phyloP scores from a whole-genome alignment of 2,329 filamentous ascomycete genomes.

The Ceratocystiopsis minuta region DNA sequence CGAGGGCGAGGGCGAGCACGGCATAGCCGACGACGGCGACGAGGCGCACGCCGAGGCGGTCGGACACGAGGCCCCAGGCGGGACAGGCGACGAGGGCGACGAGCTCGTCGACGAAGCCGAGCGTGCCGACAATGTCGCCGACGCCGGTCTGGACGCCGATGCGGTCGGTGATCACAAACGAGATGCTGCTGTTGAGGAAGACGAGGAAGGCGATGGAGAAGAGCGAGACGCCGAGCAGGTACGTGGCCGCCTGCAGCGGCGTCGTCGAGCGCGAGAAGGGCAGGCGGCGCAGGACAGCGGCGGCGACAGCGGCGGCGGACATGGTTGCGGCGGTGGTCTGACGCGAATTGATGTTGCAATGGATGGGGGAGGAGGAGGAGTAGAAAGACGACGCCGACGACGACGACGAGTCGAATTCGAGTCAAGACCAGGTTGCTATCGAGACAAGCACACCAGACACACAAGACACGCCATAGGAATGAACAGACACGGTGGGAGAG shows the following conservation, averaged over 20 bases:
- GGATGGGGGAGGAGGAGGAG: neutral
- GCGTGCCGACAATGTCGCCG: slow-evolving; percentile 65
- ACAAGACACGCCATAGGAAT: too few relatives aligned
- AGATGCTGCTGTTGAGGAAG: slow-evolving; percentile 70
- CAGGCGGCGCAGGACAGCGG: slow-evolving; percentile 24
- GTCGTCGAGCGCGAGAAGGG: slow-evolving; percentile 45
- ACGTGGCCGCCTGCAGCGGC: slow-evolving; percentile 46
- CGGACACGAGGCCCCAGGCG: slow-evolving; percentile 59
- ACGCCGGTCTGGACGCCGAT: slow-evolving; percentile 57
- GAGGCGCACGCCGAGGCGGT: slow-evolving; percentile 56
- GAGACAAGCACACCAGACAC: too few relatives aligned
- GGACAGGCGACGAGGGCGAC: slow-evolving; percentile 69
- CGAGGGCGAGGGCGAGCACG: slow-evolving; percentile 60
- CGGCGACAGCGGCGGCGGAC: slow-evolving; percentile 1
- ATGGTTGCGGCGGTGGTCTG: too few relatives aligned
- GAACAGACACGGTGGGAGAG: too few relatives aligned
- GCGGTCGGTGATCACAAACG: slow-evolving; percentile 70
- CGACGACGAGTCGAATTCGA: too few relatives aligned
- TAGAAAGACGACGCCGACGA: too few relatives aligned
- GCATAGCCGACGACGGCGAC: slow-evolving; percentile 62
- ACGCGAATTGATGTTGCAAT: too few relatives aligned
- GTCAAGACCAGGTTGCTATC: too few relatives aligned
- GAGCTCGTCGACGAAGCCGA: slow-evolving; percentile 72
- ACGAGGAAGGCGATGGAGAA: slow-evolving; percentile 83
- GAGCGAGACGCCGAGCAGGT: slow-evolving; percentile 65